Base-by-base conservation (phyloP, 306 rosid genomes). In the Lithocarpus polystachyus region DNA sequence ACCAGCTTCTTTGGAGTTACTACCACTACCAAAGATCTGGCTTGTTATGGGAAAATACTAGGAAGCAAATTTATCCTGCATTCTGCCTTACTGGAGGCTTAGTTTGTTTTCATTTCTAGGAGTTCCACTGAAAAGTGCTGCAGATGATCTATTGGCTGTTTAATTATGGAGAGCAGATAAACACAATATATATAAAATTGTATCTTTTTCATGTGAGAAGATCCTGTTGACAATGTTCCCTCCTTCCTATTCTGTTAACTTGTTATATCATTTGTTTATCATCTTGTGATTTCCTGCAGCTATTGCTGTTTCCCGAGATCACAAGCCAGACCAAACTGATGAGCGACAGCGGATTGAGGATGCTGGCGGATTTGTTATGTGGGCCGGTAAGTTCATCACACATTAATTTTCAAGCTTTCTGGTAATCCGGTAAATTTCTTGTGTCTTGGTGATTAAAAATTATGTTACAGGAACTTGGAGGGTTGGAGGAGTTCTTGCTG, bases 401-500 rank as follows among this genome's bases (percentile, higher is more conserved):
- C 11, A 68, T 77, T 31, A 52, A 45, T 31, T 75, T 62, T 18
- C 43, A 29, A 18, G 7, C 37, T 53, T 74, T 71, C 55, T 23
- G 48, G 70, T 60, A 45, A 48, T 67, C 28, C 51, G 4, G 71
- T 24, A 65, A 45, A 51, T 69, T 55, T 12, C 29, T 62, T 54
- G 40, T 11, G 6, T 68, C 43, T 77, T 82, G 80, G 56, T 72
- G 65, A 37, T 74, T 40, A 65, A 68, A 79, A 20, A 40, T 74
- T 60, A 37, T 73, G 61, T 74, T 33, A 67, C 85, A 94, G 98
- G 98, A 87, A 94, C 98, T 77, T 94, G 98, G 98, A 94, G 98
- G 87, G 98, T 94, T 82, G 97, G 98, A 86, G 98, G 98, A 73
- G 98, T 94, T 85, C 98, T 94, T 74, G 98, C 97, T 79, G 97